Evolutionary conservation across 2,329 filamentous ascomycete species (phyloP).

Genomic region (Clonostachys rhizophaga): DNA sequence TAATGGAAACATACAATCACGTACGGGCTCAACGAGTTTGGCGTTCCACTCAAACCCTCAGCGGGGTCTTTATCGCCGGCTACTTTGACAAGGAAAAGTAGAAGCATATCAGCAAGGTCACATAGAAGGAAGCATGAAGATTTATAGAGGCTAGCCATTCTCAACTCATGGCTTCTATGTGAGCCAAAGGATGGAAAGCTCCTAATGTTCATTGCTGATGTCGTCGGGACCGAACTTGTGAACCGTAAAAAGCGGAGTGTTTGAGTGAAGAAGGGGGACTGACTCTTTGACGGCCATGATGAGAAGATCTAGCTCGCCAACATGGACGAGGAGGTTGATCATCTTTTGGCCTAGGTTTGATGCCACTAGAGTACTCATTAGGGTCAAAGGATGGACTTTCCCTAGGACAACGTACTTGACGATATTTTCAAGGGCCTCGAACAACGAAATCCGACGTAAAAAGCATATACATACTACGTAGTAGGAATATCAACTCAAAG

Average conservation of each 20-base stretch:
- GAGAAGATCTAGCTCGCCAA: slow-evolving; percentile 98
- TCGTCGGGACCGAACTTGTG: slow-evolving; percentile 89
- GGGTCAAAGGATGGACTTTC: slow-evolving; percentile 61
- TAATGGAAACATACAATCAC: slow-evolving; percentile 93
- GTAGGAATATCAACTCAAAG: too few relatives aligned
- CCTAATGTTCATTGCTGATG: slow-evolving; percentile 92
- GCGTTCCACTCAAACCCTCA: slow-evolving; percentile 83
- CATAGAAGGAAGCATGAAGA: too few relatives aligned
- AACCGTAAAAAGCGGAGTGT: slow-evolving; percentile 96
- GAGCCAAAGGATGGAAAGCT: slow-evolving; percentile 88
- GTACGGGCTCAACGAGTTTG: slow-evolving; percentile 83
- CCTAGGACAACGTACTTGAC: too few relatives aligned
- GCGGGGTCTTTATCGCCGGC: slow-evolving; percentile 86
- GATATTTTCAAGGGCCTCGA: too few relatives aligned
- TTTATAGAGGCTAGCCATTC: slow-evolving; percentile 88
- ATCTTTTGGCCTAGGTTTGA: slow-evolving; percentile 91
- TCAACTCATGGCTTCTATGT: slow-evolving; percentile 89
- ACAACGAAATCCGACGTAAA: too few relatives aligned
- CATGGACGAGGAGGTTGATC: slow-evolving; percentile 91
- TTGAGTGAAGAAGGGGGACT: slow-evolving; percentile 97
- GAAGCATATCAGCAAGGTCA: slow-evolving; percentile 91
- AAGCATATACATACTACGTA: too few relatives aligned
- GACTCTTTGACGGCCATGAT: slow-evolving; percentile 86
- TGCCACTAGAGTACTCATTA: slow-evolving; percentile 89
- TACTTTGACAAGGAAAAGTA: slow-evolving; percentile 95